Evolutionary conservation across 2,329 filamentous ascomycete species (phyloP).

Genomic region (Aspergillus aculeatus): DNA sequence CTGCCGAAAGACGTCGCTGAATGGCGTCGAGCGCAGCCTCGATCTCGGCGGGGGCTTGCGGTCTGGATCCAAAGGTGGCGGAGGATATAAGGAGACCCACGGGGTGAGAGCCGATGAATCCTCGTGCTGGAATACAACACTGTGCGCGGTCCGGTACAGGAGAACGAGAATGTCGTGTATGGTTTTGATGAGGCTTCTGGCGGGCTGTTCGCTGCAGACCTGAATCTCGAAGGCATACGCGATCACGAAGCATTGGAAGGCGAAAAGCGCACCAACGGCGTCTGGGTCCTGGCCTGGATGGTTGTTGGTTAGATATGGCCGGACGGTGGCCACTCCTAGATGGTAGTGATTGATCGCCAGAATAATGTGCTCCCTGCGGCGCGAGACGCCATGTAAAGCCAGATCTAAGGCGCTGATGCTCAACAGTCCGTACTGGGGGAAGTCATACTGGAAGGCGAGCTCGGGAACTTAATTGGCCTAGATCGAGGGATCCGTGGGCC

Average conservation of each 20-base stretch:
- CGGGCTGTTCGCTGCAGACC: neutral
- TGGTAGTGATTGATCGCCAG: too few species aligned
- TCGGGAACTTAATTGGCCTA: neutral
- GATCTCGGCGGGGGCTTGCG: neutral
- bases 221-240: neutral
- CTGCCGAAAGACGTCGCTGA: neutral
- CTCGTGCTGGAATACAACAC: neutral
- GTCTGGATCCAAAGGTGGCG: neutral
- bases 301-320: too few species aligned
- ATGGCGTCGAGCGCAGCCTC: neutral
- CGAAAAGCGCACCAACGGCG: neutral
- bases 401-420: neutral
- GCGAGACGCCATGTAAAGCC: neutral
- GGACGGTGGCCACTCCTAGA: too few species aligned
- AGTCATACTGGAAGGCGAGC: neutral
- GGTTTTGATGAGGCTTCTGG: neutral
- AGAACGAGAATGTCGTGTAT: neutral
- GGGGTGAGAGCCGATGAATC: neutral
- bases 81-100: neutral
- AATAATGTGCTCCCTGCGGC: neutral
- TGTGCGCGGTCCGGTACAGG: neutral
- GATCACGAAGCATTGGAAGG: neutral
- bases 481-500: neutral
- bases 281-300: neutral
- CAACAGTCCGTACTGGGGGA: neutral